Base-by-base conservation (phyloP, 2,329 filamentous ascomycete genomes). In the Alternaria burnsii region DNA sequence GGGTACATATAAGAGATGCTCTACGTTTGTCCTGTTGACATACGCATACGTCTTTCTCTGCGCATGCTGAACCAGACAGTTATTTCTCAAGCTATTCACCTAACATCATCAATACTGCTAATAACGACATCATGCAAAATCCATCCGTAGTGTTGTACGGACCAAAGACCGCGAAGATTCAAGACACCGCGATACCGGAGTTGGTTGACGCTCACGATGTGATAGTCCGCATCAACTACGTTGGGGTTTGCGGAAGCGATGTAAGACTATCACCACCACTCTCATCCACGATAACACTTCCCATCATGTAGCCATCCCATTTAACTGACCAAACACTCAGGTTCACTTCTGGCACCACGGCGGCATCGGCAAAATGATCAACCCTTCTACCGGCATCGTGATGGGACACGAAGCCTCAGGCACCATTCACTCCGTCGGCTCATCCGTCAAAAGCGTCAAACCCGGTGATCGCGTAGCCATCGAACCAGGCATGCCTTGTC, bases 321-420 rank as follows among this genome's bases (percentile, higher is more conserved):
- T 14, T 10, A 12, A 53, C 51, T 55, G 24, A 48, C n/a, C 26
- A 40, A 34, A 24, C 24, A 5, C 5, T 28, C 22, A 76, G 72
- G 90, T 97, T 54, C 94, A 97, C 82, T 97, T 97, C 84, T 97
- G 94, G 94, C 91, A 95, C 76, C 90, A 91, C 46, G 94, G 94
- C 70, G 91, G 91, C 82, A 97, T 98, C 76, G 94, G 94, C 16
- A 93, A 93, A 67, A 95, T 47, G 20, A 54, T 73, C 96, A 92
- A 89, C 96, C 70, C 94, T 94, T 36, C 85, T 85, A 68, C 90
- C 85, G 75, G 90, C 92, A 79, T 94, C 77, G 92, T 97, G 71
- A 89, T 98, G 44, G 94, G 94, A 69, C 94, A 98, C 83, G 94
- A 97, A 82, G 94, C 92, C 44, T 91, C 93, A 3, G 94, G 94